phyloP scores from a whole-genome alignment of 2,329 filamentous ascomycete genomes.

The Hawksworthiomyces lignivorus region DNA sequence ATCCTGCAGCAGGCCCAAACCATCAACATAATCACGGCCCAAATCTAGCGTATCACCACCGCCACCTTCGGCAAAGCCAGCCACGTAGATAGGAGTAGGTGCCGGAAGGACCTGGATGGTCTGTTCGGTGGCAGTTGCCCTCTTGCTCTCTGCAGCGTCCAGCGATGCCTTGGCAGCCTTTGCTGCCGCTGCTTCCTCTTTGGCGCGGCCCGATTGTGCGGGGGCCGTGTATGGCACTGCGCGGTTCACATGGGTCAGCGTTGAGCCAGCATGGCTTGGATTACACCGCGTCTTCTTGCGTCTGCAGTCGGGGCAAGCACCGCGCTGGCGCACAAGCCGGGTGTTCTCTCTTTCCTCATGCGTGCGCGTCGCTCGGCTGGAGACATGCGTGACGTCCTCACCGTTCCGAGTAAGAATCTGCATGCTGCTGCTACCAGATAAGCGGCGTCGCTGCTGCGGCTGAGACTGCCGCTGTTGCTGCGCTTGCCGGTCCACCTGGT shows the following conservation, averaged over 20 bases:
- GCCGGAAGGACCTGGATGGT: conserved; percentile 1
- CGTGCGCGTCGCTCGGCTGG: conserved; percentile 56
- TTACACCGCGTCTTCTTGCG: conserved; percentile 58
- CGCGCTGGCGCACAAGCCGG: conserved; percentile 59
- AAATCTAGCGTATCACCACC: background rate
- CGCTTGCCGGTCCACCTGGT: too few species aligned
- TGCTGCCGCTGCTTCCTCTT: conserved; percentile 4
- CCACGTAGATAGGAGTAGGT: background rate
- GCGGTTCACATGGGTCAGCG: conserved; percentile 1
- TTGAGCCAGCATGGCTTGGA: conserved; percentile 41
- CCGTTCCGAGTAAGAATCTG: conserved; percentile 60
- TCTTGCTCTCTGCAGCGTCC: conserved; percentile 11
- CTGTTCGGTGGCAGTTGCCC: conserved; percentile 3
- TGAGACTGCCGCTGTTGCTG: too few species aligned
- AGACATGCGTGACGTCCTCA: conserved; percentile 53
- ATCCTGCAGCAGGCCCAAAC: conserved; percentile 5
- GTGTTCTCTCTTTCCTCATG: conserved; percentile 62
- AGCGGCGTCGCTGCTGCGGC: too few species aligned
- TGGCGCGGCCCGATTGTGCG: conserved; percentile 10
- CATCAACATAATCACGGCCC: background rate
- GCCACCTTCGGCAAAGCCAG: conserved; percentile 3
- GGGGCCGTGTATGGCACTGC: conserved; percentile 8
- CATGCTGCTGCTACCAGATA: conserved; percentile 34
- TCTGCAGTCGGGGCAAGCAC: conserved; percentile 56
- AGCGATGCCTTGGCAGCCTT: conserved; percentile 7